Conservation (phyloP, 164 flowering plant species). For the Tetracentron sinense region DNA sequence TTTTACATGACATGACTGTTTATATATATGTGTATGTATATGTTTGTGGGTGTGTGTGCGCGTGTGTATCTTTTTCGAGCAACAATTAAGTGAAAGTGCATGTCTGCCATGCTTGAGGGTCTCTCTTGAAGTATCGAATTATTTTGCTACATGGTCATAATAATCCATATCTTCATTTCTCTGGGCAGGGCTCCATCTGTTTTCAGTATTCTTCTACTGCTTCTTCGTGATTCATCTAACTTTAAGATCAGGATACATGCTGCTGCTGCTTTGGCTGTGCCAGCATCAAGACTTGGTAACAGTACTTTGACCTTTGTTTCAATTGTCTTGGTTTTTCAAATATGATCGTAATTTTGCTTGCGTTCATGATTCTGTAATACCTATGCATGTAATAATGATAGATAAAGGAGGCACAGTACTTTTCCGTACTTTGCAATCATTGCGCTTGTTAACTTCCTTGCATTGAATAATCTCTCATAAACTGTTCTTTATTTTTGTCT, state of each 20-base stretch:
- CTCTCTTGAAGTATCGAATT: neutral
- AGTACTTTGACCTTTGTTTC: neutral
- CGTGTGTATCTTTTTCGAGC: no score
- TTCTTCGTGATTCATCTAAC: slow-evolving; percentile 88
- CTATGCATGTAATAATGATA: no score
- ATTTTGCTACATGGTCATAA: neutral
- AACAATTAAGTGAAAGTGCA: no score
- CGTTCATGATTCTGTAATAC: neutral
- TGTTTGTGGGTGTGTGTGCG: no score
- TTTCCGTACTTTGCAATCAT: no score
- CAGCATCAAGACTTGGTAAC: slow-evolving; percentile 52
- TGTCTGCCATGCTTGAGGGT: neutral
- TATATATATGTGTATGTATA: no score
- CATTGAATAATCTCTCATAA: no score
- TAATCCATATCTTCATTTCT: slow-evolving; percentile 6
- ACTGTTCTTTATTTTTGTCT: no score
- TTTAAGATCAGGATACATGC: slow-evolving; percentile 94
- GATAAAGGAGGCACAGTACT: no score
- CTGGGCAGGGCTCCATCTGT: slow-evolving; percentile 79
- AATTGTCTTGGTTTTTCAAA: neutral
- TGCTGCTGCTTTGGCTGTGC: slow-evolving; percentile 92
- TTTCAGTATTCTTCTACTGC: slow-evolving; percentile 73
- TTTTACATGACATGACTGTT: no score
- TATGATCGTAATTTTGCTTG: neutral
- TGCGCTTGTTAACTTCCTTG: no score